A percentile compares a stretch with the other conserved stretches of the same genome.
These are phyloP conservation scores for Allomyces macrogynus DNA, from an alignment of 192 early-diverging fungal species.

Conservation along the genomic window DNA sequence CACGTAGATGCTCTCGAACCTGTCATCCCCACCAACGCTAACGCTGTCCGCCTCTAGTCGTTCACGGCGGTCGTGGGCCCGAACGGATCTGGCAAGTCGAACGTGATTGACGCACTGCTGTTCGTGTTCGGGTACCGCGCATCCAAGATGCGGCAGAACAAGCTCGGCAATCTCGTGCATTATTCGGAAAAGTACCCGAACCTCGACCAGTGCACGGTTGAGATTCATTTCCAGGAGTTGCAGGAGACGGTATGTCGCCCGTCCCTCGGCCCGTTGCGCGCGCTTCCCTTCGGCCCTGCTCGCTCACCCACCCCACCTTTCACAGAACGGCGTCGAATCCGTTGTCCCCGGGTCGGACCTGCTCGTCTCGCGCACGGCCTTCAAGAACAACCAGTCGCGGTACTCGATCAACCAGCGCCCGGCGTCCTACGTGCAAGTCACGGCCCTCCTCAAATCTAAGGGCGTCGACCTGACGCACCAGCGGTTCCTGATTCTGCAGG, in stretches of 20 bases:
- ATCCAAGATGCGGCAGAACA: conserved; percentile 91
- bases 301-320: background rate
- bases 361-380: conserved; percentile 55
- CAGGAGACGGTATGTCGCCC: conserved; percentile 37
- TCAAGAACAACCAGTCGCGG: conserved; percentile 44
- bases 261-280: no score
- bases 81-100: conserved; percentile 95
- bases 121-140: conserved; percentile 98
- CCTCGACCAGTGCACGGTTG: conserved; percentile 58
- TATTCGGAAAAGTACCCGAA: conserved; percentile 57
- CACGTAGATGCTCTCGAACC: no score
- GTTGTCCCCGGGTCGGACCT: conserved; percentile 46
- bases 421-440: conserved; percentile 67
- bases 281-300: no score
- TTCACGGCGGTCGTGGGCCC: conserved; percentile 79
- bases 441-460: conserved; percentile 53
- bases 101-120: conserved; percentile 90
- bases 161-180: conserved; percentile 86
- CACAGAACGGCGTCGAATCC: conserved; percentile 18
- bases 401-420: conserved; percentile 45
- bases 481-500: conserved; percentile 91
- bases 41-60: conserved; percentile 18
- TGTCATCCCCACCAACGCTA: no score
- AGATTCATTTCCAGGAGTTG: conserved; percentile 86
- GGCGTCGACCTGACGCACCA: conserved; percentile 96